Evolutionary conservation across 1,284 basidiomycete genomes (phyloP).

Genomic region (Ustilago hordei): DNA sequence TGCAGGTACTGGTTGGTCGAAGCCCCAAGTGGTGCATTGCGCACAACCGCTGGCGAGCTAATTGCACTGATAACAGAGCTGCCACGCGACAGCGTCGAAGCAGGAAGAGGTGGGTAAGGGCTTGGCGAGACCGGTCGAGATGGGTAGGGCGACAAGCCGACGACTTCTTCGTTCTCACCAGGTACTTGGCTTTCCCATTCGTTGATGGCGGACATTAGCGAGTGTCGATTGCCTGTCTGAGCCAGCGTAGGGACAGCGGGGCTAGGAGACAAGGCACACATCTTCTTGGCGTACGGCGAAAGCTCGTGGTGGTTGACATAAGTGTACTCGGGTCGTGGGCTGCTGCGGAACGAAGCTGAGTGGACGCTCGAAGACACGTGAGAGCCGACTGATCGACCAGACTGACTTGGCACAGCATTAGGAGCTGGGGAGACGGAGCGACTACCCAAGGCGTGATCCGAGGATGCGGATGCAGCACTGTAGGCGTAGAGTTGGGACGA

Average conservation of each 20-base stretch:
- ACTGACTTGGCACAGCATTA: slow-evolving; percentile 49
- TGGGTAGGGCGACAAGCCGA: slow-evolving; percentile 26
- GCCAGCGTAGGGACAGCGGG: slow-evolving; percentile 32
- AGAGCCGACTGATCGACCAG: slow-evolving; percentile 48
- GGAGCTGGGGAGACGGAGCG: slow-evolving; percentile 47
- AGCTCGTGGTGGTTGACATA: slow-evolving; percentile 54
- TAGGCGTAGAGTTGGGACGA: slow-evolving; percentile 42
- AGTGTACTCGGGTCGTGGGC: slow-evolving; percentile 43
- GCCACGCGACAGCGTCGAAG: slow-evolving; percentile 47
- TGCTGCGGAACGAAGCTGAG: slow-evolving; percentile 41
- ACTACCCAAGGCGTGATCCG: slow-evolving; percentile 40
- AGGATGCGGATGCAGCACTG: slow-evolving; percentile 30
- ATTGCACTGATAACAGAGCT: slow-evolving; percentile 53
- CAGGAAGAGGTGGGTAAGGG: slow-evolving; percentile 48
- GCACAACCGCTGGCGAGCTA: slow-evolving; percentile 54
- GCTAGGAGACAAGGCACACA: slow-evolving; percentile 50
- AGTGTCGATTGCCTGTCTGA: slow-evolving; percentile 43
- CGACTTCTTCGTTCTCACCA: slow-evolving; percentile 12
- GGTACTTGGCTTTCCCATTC: slow-evolving; percentile 63
- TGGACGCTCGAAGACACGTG: slow-evolving; percentile 54
- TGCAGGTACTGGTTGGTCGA: slow-evolving; percentile 62
- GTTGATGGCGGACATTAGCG: slow-evolving; percentile 63
- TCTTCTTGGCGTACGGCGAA: slow-evolving; percentile 54
- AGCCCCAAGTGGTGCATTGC: slow-evolving; percentile 62
- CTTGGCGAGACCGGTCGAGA: slow-evolving; percentile 38